Conservation (phyloP, 768 basidiomycete genomes). For the Mycena venus region DNA sequence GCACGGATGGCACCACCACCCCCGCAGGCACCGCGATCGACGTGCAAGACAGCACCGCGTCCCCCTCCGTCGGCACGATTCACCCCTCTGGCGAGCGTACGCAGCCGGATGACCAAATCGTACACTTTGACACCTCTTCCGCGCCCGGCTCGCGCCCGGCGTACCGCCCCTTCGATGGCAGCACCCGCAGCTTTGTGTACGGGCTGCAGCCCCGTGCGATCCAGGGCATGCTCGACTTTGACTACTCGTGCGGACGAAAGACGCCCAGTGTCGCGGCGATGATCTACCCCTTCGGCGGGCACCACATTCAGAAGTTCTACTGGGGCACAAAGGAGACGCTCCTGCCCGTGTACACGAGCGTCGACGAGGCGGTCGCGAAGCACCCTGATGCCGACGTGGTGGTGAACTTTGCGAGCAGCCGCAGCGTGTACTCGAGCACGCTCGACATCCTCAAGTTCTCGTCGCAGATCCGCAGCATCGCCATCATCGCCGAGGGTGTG, state of each 20-base stretch:
- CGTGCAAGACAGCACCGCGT: constrained; percentile 52
- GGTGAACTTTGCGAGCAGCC: constrained; percentile 96
- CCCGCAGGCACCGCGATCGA: constrained; percentile 54
- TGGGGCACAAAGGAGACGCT: constrained; percentile 99
- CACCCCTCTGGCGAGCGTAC: constrained; percentile 84
- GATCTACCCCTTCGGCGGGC: constrained; percentile 99
- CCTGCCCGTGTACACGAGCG: constrained; percentile 94
- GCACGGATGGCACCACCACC: constrained; percentile 60
- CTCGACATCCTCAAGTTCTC: constrained; percentile 84
- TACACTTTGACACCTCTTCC: constrained; percentile 79
- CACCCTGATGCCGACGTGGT: constrained; percentile 97
- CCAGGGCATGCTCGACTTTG: constrained; percentile 97
- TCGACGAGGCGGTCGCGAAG: constrained; percentile 92
- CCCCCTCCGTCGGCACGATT: constrained; percentile 75
- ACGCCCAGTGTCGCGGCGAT: constrained; percentile 97
- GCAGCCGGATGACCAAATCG: constrained; percentile 90
- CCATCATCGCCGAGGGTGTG: constrained; percentile 98
- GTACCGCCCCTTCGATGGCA: constrained; percentile 93
- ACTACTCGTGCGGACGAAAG: constrained; percentile 95
- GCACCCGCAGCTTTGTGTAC: constrained; percentile 97
- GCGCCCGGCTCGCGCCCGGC: constrained; percentile 69
- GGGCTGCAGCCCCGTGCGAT: constrained; percentile 99
- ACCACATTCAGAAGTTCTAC: constrained; percentile 99
- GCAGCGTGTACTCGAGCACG: constrained; percentile 95
- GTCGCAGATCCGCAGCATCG: constrained; percentile 72